These are phyloP conservation scores for Bruguiera hainesii DNA, from an alignment of 441 rosid genomes.

Conservation along the genomic window DNA sequence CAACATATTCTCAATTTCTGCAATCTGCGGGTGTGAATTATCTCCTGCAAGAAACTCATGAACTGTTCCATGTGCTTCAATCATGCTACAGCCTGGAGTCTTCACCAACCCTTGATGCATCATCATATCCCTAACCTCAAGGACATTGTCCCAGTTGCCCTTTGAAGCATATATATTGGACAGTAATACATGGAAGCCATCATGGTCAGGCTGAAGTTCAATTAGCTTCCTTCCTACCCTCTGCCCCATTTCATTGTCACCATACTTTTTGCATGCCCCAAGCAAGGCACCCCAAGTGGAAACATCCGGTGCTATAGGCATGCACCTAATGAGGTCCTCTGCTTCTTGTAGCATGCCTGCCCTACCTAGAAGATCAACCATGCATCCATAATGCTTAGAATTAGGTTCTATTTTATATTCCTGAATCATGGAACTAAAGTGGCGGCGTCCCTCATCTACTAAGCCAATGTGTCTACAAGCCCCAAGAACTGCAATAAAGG, in stretches of 20 bases:
- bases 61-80: conserved; percentile 43
- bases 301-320: conserved; percentile 62
- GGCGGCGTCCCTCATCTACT: conserved; percentile 43
- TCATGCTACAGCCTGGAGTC: conserved; percentile 59
- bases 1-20: conserved; percentile 38
- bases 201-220: conserved; percentile 55
- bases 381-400: conserved; percentile 66
- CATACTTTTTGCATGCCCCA: conserved; percentile 53
- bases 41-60: conserved; percentile 53
- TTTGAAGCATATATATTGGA: conserved; percentile 55
- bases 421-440: conserved; percentile 45
- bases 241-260: conserved; percentile 47
- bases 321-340: conserved; percentile 44
- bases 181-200: conserved; percentile 53
- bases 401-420: conserved; percentile 49
- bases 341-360: conserved; percentile 64
- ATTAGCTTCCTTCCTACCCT: conserved; percentile 51
- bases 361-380: conserved; percentile 73
- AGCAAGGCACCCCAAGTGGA: conserved; percentile 74
- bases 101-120: conserved; percentile 44
- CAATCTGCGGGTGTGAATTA: conserved; percentile 33
- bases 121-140: conserved; percentile 48
- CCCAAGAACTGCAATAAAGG: conserved; percentile 54
- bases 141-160: conserved; percentile 54
- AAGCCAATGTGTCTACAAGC: conserved; percentile 65